A percentile compares a stretch with the other conserved stretches of the same genome.
Conservation (phyloP, 495 filamentous ascomycete species). For the Penicillium pulvis region DNA sequence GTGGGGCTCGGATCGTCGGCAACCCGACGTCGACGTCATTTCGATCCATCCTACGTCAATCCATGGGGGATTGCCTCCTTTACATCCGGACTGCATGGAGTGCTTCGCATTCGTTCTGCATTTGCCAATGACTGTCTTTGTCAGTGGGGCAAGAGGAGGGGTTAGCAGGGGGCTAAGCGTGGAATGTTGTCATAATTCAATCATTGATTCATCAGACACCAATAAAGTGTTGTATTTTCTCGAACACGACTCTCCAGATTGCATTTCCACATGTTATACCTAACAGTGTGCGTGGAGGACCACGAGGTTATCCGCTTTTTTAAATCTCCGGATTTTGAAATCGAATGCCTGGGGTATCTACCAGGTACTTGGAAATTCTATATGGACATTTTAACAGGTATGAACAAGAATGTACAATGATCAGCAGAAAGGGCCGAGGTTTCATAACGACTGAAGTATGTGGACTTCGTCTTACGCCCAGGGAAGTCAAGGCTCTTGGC, state of each 20-base stretch:
- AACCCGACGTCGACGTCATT: slow-evolving; percentile 17
- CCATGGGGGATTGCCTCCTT: slow-evolving; percentile 5
- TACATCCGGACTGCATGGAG: not conserved
- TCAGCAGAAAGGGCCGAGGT: not conserved
- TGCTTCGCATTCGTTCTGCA: not conserved
- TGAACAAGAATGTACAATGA: not conserved
- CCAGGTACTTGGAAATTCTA: too few relatives aligned
- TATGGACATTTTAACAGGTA: too few relatives aligned
- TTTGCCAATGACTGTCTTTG: not conserved
- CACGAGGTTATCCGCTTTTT: slow-evolving; percentile 1
- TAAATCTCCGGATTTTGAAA: not conserved
- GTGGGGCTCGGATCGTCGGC: slow-evolving; percentile 12
- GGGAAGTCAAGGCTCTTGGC: not conserved
- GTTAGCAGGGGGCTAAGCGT: not conserved
- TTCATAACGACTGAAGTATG: not conserved
- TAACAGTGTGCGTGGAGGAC: not conserved
- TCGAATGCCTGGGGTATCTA: not conserved
- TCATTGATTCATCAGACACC: not conserved
- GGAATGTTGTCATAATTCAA: slow-evolving; percentile 7
- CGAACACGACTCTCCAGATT: not conserved
- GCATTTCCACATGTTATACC: not conserved
- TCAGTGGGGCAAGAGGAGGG: not conserved
- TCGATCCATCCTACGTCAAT: slow-evolving; percentile 13
- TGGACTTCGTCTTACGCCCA: not conserved
- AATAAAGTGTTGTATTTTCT: not conserved